A percentile compares a stretch with the other conserved stretches of the same genome.
These are phyloP conservation scores for Parafenestella ontariensis DNA, from an alignment of 2,329 filamentous ascomycete genomes.

Conservation along the genomic window DNA sequence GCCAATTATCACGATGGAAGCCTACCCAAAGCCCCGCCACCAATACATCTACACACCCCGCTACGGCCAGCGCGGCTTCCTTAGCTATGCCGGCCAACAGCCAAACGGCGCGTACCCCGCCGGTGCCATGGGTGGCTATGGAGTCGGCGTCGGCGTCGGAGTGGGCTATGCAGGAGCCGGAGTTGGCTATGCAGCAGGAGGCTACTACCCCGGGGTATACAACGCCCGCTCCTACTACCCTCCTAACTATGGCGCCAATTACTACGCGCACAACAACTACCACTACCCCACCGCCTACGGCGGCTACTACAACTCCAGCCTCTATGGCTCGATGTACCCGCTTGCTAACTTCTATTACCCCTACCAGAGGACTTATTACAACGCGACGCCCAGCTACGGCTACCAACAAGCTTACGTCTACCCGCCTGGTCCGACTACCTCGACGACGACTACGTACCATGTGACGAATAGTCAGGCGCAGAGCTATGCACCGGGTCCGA, in stretches of 20 bases:
- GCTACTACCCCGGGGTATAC: slow-evolving; percentile 36
- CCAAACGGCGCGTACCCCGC: slow-evolving; percentile 35
- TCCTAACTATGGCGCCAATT: slow-evolving; percentile 22
- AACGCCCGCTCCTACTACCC: slow-evolving; percentile 27
- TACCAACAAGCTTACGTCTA: slow-evolving; percentile 34
- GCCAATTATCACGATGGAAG: slow-evolving; percentile 21
- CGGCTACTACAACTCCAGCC: slow-evolving; percentile 32
- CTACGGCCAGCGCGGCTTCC: slow-evolving; percentile 36
- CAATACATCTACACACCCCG: slow-evolving; percentile 41
- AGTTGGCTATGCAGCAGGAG: slow-evolving; percentile 23
- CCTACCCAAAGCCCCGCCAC: slow-evolving; percentile 40
- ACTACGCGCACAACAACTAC: slow-evolving; percentile 14
- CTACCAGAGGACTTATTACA: slow-evolving; percentile 44
- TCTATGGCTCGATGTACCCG: slow-evolving; percentile 37
- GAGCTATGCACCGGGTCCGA: slow-evolving; percentile 3
- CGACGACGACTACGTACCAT: slow-evolving; percentile 32
- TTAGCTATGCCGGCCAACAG: slow-evolving; percentile 36
- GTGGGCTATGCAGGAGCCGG: slow-evolving; percentile 21
- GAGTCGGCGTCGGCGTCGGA: slow-evolving; percentile 20
- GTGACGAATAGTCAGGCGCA: slow-evolving; percentile 30
- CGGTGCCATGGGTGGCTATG: slow-evolving; percentile 25
- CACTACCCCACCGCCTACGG: slow-evolving; percentile 18
- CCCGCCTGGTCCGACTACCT: slow-evolving; percentile 26
- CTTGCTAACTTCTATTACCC: slow-evolving; percentile 46
- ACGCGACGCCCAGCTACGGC: slow-evolving; percentile 27